Base-by-base conservation (phyloP, 192 early-diverging fungal genomes). In the Backusella mclennaniae region DNA sequence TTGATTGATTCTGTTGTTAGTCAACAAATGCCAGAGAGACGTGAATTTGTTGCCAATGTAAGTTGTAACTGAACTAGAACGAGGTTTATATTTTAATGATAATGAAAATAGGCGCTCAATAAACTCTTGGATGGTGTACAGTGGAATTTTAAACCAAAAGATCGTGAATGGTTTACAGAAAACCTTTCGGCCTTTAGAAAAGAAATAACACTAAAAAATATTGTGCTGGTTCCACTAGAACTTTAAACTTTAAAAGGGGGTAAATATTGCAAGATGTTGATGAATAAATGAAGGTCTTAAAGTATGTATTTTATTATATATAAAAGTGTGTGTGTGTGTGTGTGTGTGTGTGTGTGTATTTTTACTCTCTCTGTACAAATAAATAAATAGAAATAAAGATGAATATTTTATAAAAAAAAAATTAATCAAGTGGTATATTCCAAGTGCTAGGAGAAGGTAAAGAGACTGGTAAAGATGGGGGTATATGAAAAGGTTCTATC, bases 141-240 rank as follows among this genome's bases (percentile, higher is more conserved):
- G 41, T 80, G 67, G 66, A 89, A 80, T 21, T 26, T 91, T 3
- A 74, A 73, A 19, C 67, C 82, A 11, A 78, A 83, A 35, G 92
- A 91, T 67, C 82, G 91, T 21, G 92, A 94, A 69, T 81, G 86
- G 21, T 92, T 94, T 75, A 90, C 92, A 0, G 89, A 92, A 71
- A 87, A 90, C 66, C 72, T 93, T 4, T 84, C 79, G 9, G 75
- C 77, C 7, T 88, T 91, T 67, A 79, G 79, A 38, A 81, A 87
- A 29, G 89, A 88, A 21, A 76, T 87, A n/a, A 78, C 33, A 29
- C 14, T 73, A 1, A 76, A 69, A 36, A 79, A 59, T 31, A 39
- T 84, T 2, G 56, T 29, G 9, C 33, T 82, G 23, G 74, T 84
- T 26, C 81, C 80, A 35, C 44, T 77, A 14, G 26, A 63, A 12